phyloP scores from a whole-genome alignment of 129 eudicot genomes.

The Silybum marianum region DNA sequence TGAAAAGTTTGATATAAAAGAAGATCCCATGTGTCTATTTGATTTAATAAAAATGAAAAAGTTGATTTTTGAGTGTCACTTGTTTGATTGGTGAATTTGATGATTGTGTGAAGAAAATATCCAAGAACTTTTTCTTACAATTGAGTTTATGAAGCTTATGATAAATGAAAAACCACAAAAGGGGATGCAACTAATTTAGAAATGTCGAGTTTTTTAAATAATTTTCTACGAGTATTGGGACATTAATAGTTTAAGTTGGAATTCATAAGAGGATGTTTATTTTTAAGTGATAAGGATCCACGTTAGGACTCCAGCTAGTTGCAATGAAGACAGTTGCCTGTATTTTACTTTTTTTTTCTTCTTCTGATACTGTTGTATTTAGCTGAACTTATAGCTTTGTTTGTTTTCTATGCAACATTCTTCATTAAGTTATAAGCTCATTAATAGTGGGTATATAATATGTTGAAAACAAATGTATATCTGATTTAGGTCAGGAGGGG shows the following conservation, averaged over 20 bases:
- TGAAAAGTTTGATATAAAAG: too few relatives aligned
- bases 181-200: not conserved
- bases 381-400: not conserved
- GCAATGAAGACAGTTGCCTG: not conserved
- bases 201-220: not conserved
- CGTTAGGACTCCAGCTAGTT: not conserved
- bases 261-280: not conserved
- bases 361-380: not conserved
- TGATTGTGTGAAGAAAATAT: not conserved
- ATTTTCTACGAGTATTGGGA: not conserved
- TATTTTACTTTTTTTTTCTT: not conserved
- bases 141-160: not conserved
- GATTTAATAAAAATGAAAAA: not conserved
- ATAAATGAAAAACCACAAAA: not conserved
- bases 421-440: not conserved
- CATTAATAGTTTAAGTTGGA: not conserved
- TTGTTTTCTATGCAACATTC: not conserved
- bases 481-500: conserved; percentile 80
- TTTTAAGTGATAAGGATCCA: not conserved
- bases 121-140: not conserved
- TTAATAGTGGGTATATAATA: conserved; percentile 1
- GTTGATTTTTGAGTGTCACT: not conserved
- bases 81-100: not conserved
- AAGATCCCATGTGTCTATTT: not conserved
- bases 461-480: not conserved